Evolutionary conservation across 2,329 filamentous ascomycete genomes (phyloP), one percentile per base, ranked within the genome.

Genomic region (Huntiella savannae): DNA sequence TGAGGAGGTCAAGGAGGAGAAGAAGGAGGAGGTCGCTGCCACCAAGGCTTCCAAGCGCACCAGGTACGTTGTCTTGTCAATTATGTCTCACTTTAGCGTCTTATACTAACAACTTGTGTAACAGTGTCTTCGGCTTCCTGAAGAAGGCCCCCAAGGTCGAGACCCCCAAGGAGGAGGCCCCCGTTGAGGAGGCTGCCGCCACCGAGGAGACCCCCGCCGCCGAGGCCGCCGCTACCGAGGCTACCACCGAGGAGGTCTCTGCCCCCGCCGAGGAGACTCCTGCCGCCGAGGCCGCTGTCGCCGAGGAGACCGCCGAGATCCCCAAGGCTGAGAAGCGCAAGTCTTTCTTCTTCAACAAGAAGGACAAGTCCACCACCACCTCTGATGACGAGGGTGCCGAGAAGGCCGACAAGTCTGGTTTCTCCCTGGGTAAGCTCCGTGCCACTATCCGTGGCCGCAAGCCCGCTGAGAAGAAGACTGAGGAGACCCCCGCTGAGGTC

Each of bases 251-350:
- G 48, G 64, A 67, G 57, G 59, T 60, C 51, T 58, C 57, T 35
- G 53, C 56, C 33, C 53, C 63, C 17, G 59, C 64, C 49, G 64
- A 67, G 57, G 22, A 28, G 22, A 10, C 8, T 2, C 6, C 22
- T 3, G 59, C 60, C 28, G 55, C 51, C 28, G 55, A 62, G 45
- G 60, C 62, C 53, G 58, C 55, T 50, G 63, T 63, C 54, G 68
- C 67, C 52, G 66, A 66, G 50, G 75, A 77, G 63, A 54, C 64
- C 47, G 74, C 74, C 62, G 75, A 75, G 63, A 72, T 74, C 52
- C 60, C 69, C 54, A 86, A 84, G 76, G 62, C 62, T 41, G 70
- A 75, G 63, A 93, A 92, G 82, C 82, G 85, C 62, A 77, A 77
- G 63, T 91, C 83, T 54, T 79, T 87, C 57, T 62, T 75, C 6